A percentile compares a stretch with the other conserved stretches of the same genome.
These are phyloP conservation scores for Penicillium sclerotiorum DNA, from an alignment of 2,329 filamentous ascomycete genomes.

Conservation along the genomic window DNA sequence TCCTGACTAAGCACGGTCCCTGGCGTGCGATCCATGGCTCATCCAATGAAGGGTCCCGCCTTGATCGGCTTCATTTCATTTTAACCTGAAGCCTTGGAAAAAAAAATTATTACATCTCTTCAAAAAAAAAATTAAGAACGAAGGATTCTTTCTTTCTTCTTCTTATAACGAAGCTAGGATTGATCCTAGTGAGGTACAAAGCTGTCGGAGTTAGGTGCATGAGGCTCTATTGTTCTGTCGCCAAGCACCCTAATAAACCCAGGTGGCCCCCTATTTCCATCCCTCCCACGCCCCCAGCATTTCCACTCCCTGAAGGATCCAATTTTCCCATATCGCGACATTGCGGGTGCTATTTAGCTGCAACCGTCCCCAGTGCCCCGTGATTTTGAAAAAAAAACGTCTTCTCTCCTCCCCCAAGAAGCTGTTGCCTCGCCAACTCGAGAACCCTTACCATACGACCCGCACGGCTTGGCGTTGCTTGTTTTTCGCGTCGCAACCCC, in stretches of 20 bases:
- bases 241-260: neutral
- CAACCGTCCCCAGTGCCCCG: neutral
- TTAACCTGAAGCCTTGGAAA: too few species aligned
- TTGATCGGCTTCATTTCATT: constrained; percentile 5
- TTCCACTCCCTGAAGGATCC: neutral
- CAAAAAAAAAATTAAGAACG: neutral
- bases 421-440: constrained; percentile 29
- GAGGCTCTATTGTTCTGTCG: neutral
- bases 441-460: constrained; percentile 17
- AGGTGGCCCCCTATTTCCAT: constrained; percentile 1
- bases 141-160: neutral
- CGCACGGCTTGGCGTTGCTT: constrained; percentile 30
- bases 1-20: constrained; percentile 3
- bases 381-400: neutral
- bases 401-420: neutral
- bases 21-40: neutral
- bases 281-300: neutral
- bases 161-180: too few species aligned
- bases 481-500: constrained; percentile 16
- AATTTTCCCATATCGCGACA: neutral
- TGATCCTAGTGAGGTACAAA: too few species aligned
- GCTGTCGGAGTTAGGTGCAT: too few species aligned
- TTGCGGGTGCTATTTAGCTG: neutral
- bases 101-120: constrained; percentile 4
- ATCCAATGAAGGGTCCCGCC: neutral